phyloP scores from a whole-genome alignment of 495 filamentous ascomycete genomes.

The Penicillium dipodomyicola region DNA sequence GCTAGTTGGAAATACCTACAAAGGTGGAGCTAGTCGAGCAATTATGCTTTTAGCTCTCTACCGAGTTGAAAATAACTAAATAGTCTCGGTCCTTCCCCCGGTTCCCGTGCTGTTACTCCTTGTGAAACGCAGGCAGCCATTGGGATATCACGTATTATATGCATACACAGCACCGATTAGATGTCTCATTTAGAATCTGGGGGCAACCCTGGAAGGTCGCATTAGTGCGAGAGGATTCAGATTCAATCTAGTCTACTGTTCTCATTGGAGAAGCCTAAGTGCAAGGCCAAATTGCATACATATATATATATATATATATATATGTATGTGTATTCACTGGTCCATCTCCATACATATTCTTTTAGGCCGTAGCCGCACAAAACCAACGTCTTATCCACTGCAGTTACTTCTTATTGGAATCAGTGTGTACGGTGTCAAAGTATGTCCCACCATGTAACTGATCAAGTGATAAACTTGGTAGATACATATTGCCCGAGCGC shows the following conservation, averaged over 20 bases:
- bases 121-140: slow-evolving; percentile 21
- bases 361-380: not conserved
- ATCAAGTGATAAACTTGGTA: slow-evolving; percentile 4
- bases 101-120: slow-evolving; percentile 1
- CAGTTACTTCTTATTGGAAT: not conserved
- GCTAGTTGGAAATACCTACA: not conserved
- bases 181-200: not conserved
- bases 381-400: not conserved
- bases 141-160: slow-evolving; percentile 6
- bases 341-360: not conserved
- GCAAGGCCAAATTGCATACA: not conserved
- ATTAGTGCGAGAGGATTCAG: not conserved
- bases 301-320: too few species aligned
- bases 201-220: not conserved
- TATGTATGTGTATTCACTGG: not conserved
- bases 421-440: not conserved
- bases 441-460: slow-evolving; percentile 7
- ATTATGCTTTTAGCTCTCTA: not conserved
- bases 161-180: not conserved
- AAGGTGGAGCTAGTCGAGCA: not conserved
- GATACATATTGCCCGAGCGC: slow-evolving; percentile 7
- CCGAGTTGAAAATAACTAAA: not conserved
- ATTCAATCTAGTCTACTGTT: not conserved
- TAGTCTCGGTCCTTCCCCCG: slow-evolving; percentile 6
- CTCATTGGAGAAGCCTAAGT: not conserved